Evolutionary conservation across 129 eudicot genomes (phyloP).

Genomic region (Lactuca sativa): DNA sequence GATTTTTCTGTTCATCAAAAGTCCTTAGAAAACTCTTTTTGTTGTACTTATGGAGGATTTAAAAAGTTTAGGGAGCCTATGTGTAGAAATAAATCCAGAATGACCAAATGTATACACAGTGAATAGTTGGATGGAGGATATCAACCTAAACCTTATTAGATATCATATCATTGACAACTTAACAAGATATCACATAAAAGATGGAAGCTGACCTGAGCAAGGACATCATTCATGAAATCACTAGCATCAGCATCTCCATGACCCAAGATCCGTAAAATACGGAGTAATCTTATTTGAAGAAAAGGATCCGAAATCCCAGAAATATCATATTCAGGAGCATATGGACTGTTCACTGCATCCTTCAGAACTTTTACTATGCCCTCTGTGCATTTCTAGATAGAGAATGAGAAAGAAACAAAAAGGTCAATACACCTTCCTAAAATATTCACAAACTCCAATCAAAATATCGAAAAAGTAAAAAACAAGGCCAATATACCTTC

Average conservation of each 20-base stretch:
- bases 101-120: too few species aligned
- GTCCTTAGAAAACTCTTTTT: too few species aligned
- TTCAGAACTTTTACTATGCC: slow-evolving; percentile 76
- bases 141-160: slow-evolving; percentile 9
- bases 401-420: slow-evolving; percentile 11
- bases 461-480: neutral
- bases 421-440: neutral
- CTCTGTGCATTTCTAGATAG: slow-evolving; percentile 79
- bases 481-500: slow-evolving; percentile 48
- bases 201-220: slow-evolving; percentile 70
- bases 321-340: slow-evolving; percentile 95
- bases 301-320: slow-evolving; percentile 96
- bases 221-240: slow-evolving; percentile 94
- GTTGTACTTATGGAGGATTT: too few species aligned
- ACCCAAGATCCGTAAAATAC: slow-evolving; percentile 80
- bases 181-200: slow-evolving; percentile 21
- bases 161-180: neutral
- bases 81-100: too few species aligned
- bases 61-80: too few species aligned
- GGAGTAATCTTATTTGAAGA: slow-evolving; percentile 86
- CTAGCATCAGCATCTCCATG: slow-evolving; percentile 98
- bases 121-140: too few species aligned
- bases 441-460: neutral
- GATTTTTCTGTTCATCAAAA: too few species aligned
- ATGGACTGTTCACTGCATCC: slow-evolving; percentile 96